A percentile compares a stretch with the other conserved stretches of the same genome.
These are phyloP conservation scores for Xylaria curta DNA, from an alignment of 495 filamentous ascomycete genomes.

Conservation along the genomic window DNA sequence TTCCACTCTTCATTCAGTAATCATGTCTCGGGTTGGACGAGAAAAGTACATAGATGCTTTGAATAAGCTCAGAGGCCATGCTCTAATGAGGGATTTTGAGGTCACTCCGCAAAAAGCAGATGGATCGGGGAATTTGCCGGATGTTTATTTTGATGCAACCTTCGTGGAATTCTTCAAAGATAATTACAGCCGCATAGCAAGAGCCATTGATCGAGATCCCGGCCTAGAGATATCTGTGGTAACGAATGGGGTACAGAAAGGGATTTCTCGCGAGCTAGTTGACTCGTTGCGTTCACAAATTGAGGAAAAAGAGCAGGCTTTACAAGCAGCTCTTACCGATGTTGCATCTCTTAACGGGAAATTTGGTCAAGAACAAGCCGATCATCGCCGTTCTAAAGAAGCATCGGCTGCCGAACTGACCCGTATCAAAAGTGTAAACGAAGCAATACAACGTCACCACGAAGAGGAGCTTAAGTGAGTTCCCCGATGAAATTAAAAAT, in stretches of 20 bases:
- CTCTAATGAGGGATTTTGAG: constrained; percentile 90
- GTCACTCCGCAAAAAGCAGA: constrained; percentile 74
- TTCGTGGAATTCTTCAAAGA: constrained; percentile 97
- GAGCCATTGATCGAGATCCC: constrained; percentile 91
- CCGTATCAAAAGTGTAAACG: constrained; percentile 69
- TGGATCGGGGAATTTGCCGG: constrained; percentile 66
- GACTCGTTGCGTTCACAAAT: constrained; percentile 82
- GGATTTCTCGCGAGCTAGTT: constrained; percentile 81
- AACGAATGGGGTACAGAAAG: constrained; percentile 79
- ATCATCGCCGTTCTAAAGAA: constrained; percentile 76
- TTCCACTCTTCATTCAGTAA: constrained; percentile 78
- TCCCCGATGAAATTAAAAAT: not conserved
- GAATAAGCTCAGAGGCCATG: constrained; percentile 75
- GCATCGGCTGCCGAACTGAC: constrained; percentile 66
- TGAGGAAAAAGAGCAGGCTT: constrained; percentile 69
- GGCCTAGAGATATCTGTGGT: constrained; percentile 81
- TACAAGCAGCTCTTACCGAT: constrained; percentile 72
- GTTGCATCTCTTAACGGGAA: constrained; percentile 70
- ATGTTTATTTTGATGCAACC: constrained; percentile 82
- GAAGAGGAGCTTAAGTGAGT: constrained; percentile 54
- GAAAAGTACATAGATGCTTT: constrained; percentile 91
- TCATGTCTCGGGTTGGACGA: constrained; percentile 79
- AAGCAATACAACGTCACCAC: constrained; percentile 73
- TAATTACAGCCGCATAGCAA: constrained; percentile 84
- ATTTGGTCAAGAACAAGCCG: constrained; percentile 77